Percentiles rank a stretch among this genome's conserved stretches.
These are phyloP conservation scores for Candida sanyaensis DNA, from an alignment of 1,139 yeast species.

Conservation along the genomic window DNA sequence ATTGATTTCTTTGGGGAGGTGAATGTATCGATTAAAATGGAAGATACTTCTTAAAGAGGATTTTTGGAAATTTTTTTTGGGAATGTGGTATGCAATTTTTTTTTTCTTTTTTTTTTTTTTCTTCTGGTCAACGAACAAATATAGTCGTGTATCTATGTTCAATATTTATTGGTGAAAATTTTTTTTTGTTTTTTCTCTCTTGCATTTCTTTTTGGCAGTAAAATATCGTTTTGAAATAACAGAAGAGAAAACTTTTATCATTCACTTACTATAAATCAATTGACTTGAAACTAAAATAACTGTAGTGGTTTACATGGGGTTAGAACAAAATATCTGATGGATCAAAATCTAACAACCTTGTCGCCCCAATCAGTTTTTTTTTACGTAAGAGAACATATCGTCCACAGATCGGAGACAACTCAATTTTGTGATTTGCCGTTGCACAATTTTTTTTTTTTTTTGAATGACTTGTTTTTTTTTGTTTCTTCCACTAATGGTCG, in stretches of 20 bases:
- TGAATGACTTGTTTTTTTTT: neutral
- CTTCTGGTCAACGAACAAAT: neutral
- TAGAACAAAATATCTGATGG: no score
- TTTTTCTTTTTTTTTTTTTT: neutral
- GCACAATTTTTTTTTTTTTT: neutral
- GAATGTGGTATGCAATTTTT: constrained; percentile 7
- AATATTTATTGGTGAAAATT: neutral
- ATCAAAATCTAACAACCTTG: neutral
- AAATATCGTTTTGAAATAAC: neutral
- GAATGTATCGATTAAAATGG: no score
- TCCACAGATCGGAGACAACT: no score
- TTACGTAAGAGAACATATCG: no score
- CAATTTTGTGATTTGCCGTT: no score
- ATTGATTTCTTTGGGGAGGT: no score
- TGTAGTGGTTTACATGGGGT: no score
- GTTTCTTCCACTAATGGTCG: neutral
- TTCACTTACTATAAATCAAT: no score
- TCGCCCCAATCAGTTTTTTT: neutral
- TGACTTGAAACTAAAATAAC: no score
- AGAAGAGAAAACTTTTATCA: no score
- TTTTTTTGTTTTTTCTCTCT: neutral
- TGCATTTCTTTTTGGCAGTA: neutral
- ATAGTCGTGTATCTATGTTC: neutral
- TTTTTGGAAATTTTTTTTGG: neutral
- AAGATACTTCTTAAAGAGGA: no score